Conservation (phyloP, 1,139 yeast genomes). For the Taiozyma sp. region DNA sequence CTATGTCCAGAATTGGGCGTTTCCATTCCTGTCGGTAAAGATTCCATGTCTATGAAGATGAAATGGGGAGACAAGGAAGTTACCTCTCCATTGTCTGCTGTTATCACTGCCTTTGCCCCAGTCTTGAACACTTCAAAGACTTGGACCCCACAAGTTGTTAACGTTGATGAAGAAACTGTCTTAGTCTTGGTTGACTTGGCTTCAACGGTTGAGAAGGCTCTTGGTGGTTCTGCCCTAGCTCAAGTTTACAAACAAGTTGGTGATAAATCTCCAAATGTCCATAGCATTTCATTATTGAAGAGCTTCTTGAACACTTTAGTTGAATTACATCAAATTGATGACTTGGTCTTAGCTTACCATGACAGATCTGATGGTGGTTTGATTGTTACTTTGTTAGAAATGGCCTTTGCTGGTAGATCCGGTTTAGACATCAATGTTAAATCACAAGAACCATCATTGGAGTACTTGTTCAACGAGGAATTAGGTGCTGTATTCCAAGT, state of each 20-base stretch:
- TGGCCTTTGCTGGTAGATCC: constrained; percentile 95
- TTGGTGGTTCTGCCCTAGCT: constrained; percentile 94
- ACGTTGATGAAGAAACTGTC: constrained; percentile 46
- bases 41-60: constrained; percentile 99
- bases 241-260: constrained; percentile 93
- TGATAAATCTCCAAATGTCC: constrained; percentile 77
- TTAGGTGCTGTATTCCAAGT: constrained; percentile 97
- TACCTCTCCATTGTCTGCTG: constrained; percentile 90
- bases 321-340: constrained; percentile 60
- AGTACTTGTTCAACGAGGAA: constrained; percentile 85
- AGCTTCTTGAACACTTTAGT: constrained; percentile 66
- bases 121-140: constrained; percentile 82
- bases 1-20: constrained; percentile 91
- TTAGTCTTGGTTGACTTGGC: constrained; percentile 83
- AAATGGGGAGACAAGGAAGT: constrained; percentile 93
- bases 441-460: constrained; percentile 34
- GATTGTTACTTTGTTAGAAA: constrained; percentile 78
- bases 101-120: constrained; percentile 88
- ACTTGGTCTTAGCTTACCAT: constrained; percentile 81
- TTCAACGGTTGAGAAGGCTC: constrained; percentile 44
- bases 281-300: constrained; percentile 58
- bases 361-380: constrained; percentile 98
- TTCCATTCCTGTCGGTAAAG: constrained; percentile 97
- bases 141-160: constrained; percentile 87
- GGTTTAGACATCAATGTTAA: constrained; percentile 55